These are phyloP conservation scores for Kregervanrija delftensis DNA, from an alignment of 805 yeast species.

Conservation along the genomic window DNA sequence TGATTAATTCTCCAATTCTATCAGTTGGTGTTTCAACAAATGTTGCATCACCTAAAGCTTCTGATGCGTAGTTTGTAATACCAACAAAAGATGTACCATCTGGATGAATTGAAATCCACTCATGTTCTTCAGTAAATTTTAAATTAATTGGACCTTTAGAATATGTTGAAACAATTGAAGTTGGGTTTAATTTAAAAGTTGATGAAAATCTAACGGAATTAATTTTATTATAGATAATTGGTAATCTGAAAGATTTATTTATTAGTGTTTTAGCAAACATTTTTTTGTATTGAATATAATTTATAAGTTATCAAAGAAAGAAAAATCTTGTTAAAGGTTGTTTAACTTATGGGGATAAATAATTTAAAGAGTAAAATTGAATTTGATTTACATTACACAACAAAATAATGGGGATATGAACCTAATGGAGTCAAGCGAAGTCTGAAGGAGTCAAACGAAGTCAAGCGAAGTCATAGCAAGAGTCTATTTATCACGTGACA, in stretches of 20 bases:
- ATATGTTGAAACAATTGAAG: constrained; percentile 24
- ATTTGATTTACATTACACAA: no score
- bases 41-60: constrained; percentile 95
- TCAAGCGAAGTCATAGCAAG: no score
- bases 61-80: constrained; percentile 90
- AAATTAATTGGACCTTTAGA: constrained; percentile 41
- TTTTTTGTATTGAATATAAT: not conserved
- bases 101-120: constrained; percentile 83
- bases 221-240: constrained; percentile 10
- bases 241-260: constrained; percentile 4
- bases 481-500: no score
- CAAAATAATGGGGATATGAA: no score
- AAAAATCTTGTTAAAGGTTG: no score
- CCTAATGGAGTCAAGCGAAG: no score
- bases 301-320: no score
- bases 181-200: constrained; percentile 21
- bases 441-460: no score
- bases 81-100: constrained; percentile 85
- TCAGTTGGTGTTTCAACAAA: constrained; percentile 77
- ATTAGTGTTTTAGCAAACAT: constrained; percentile 12
- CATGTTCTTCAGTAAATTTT: constrained; percentile 84
- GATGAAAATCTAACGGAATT: constrained; percentile 16
- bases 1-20: constrained; percentile 28
- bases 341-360: no score
- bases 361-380: no score